Conservation (phyloP, 257 asterid genomes). For the Rubia yunnanensis region DNA sequence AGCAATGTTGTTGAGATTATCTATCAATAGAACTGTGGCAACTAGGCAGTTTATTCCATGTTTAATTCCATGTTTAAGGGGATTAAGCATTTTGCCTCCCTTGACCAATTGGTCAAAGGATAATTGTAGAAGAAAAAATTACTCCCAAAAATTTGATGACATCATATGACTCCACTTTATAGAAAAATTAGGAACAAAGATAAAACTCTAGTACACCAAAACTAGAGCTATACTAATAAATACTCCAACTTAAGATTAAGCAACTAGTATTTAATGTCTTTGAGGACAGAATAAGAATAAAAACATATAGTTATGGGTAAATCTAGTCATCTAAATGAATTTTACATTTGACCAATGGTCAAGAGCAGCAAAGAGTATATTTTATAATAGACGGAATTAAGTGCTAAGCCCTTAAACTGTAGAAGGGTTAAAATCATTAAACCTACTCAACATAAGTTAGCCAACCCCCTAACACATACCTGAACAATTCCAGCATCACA, state of each 20-base stretch:
- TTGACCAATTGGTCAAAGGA: neutral
- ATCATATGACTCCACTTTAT: no score
- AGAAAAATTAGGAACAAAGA: no score
- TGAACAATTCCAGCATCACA: slow-evolving; percentile 90
- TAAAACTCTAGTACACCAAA: neutral
- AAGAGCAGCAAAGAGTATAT: no score
- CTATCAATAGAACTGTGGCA: neutral
- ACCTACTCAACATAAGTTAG: neutral
- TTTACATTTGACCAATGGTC: no score
- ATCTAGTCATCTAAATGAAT: neutral
- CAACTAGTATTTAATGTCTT: no score
- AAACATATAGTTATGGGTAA: no score
- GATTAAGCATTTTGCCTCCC: neutral
- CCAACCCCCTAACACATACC: slow-evolving; percentile 30
- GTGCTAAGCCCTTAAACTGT: no score
- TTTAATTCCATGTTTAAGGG: neutral
- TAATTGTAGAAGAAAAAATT: neutral
- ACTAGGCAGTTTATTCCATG: neutral
- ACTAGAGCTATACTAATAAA: neutral
- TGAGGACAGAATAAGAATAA: no score
- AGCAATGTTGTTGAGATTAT: neutral
- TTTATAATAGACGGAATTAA: no score
- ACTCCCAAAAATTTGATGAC: neutral
- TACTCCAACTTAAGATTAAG: neutral
- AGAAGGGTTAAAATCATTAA: neutral